A percentile compares a stretch with the other conserved stretches of the same genome.
Conservation (phyloP, 768 basidiomycete genomes). For the Galerina sulciceps region DNA sequence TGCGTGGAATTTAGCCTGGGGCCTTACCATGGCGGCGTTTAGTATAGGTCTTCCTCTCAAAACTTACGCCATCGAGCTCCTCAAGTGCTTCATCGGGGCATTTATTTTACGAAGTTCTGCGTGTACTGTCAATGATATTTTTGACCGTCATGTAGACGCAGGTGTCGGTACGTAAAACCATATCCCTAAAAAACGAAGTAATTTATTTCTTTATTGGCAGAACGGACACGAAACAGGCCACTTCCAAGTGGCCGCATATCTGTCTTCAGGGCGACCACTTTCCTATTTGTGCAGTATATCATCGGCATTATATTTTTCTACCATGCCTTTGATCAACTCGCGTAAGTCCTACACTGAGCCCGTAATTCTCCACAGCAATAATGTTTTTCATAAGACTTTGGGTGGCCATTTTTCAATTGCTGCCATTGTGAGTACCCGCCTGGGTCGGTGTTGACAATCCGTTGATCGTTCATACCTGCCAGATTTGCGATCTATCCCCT, state of each 20-base stretch:
- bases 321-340: slow-evolving; percentile 30
- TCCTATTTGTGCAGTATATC: slow-evolving; percentile 43
- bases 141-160: slow-evolving; percentile 55
- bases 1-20: slow-evolving; percentile 41
- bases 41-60: slow-evolving; percentile 32
- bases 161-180: slow-evolving; percentile 46
- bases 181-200: slow-evolving; percentile 45
- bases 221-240: slow-evolving; percentile 52
- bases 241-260: slow-evolving; percentile 54
- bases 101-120: slow-evolving; percentile 51
- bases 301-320: slow-evolving; percentile 45
- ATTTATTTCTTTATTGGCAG: slow-evolving; percentile 33
- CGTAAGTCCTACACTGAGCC: slow-evolving; percentile 30
- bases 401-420: slow-evolving; percentile 47
- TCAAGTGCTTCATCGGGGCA: slow-evolving; percentile 41
- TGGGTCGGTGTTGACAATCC: too few species aligned
- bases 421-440: slow-evolving; percentile 42
- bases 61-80: slow-evolving; percentile 33
- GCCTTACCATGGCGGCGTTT: slow-evolving; percentile 54
- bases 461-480: slow-evolving; percentile 48
- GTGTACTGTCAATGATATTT: slow-evolving; percentile 60
- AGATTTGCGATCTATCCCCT: slow-evolving; percentile 56
- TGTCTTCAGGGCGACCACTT: slow-evolving; percentile 42
- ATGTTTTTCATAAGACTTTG: slow-evolving; percentile 32
- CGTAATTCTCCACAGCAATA: neutral